Evolutionary conservation across 257 asterid species (phyloP).

Genomic region (Galeopsis tetrahit): DNA sequence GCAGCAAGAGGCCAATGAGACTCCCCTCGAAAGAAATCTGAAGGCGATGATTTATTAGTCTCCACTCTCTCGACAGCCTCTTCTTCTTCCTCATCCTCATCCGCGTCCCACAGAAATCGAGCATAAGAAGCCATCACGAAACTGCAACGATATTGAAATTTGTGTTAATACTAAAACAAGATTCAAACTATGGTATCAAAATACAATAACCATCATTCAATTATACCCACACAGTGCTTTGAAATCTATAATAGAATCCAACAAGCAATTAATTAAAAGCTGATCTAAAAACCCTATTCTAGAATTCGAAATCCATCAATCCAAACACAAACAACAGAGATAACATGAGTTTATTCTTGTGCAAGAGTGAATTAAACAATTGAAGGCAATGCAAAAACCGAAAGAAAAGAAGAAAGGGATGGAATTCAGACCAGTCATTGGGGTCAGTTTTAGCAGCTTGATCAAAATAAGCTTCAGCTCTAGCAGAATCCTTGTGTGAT

Average conservation of each 20-base stretch:
- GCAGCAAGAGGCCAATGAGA: conserved; percentile 60
- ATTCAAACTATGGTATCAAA: not conserved
- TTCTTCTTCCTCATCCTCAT: conserved; percentile 52
- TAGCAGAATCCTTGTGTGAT: conserved; percentile 62
- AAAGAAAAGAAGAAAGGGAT: conserved; percentile 9
- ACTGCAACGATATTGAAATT: conserved; percentile 42
- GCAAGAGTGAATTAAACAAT: not conserved
- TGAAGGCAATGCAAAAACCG: not conserved
- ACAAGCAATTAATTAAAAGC: not conserved
- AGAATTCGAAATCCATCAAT: not conserved
- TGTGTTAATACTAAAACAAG: not conserved
- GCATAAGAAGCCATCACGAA: conserved; percentile 86
- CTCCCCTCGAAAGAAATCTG: conserved; percentile 37
- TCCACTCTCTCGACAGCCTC: conserved; percentile 27
- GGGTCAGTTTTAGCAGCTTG: conserved; percentile 82
- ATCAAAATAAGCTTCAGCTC: conserved; percentile 73
- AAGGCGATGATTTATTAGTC: conserved; percentile 37
- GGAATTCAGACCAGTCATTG: conserved; percentile 62
- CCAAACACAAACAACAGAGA: not conserved
- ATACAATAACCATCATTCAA: too few relatives aligned
- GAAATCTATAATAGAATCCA: not conserved
- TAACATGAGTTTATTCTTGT: not conserved
- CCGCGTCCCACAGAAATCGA: conserved; percentile 82
- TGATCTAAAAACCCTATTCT: not conserved
- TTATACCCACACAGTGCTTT: not conserved